phyloP scores from a whole-genome alignment of 352 stramenopile genomes.

The Plasmopara viticola region DNA sequence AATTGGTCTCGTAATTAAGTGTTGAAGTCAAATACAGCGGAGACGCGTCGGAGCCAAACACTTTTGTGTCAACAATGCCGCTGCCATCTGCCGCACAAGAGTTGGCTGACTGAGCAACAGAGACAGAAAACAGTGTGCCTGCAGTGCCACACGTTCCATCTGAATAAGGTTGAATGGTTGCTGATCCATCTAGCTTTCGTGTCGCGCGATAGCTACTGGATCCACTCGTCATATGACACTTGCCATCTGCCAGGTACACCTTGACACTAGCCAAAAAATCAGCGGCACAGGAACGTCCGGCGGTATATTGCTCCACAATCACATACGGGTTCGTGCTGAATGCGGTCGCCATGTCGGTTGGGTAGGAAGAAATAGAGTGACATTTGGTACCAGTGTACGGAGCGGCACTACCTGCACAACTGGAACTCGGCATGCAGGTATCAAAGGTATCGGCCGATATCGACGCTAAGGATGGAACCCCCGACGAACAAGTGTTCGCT shows the following conservation, averaged over 20 bases:
- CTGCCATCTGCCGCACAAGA: not conserved
- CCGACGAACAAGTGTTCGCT: not conserved
- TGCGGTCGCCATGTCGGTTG: not conserved
- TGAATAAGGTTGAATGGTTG: not conserved
- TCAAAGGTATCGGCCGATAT: not conserved
- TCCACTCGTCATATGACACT: constrained; percentile 4
- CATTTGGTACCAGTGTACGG: constrained; percentile 1
- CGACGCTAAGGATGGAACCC: not conserved
- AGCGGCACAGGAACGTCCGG: constrained; percentile 3
- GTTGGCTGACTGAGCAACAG: not conserved
- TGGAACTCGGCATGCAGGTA: not conserved
- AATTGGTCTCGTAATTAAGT: constrained; percentile 3
- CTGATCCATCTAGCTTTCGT: not conserved
- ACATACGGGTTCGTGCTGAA: constrained; percentile 6
- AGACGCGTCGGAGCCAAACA: not conserved
- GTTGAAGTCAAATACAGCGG: constrained; percentile 1
- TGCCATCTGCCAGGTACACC: constrained; percentile 6
- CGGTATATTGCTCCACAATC: constrained; percentile 6
- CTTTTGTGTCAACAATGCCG: not conserved
- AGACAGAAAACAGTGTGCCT: not conserved
- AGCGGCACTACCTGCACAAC: not conserved
- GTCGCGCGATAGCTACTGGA: constrained; percentile 3
- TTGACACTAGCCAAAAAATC: constrained; percentile 1
- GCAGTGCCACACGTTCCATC: not conserved
- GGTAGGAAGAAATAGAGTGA: not conserved